Evolutionary conservation across 2,329 filamentous ascomycete species (phyloP), one percentile per base, ranked within the genome.

Genomic region (Juglanconis sp.): DNA sequence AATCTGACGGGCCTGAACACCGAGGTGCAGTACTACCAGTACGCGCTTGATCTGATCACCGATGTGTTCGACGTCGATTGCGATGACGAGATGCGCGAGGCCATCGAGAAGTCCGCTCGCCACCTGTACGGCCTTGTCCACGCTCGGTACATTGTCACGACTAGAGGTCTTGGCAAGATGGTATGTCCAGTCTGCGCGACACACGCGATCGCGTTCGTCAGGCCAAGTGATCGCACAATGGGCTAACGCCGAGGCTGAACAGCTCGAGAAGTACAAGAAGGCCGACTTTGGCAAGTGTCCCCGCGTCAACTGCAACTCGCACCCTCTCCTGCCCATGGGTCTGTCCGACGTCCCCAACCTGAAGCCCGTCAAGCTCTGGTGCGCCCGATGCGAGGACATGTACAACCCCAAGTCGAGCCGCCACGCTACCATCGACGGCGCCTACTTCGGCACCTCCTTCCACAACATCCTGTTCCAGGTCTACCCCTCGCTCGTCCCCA

Each of bases 391-490:
- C 81, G 95, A 99, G 81, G 95, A 99, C 74, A 89, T 96, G 62
- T 99, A 99, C 83, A 98, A 98, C 77, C 95, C 95, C 49, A 99
- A 99, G 76, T 98, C 95, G 3, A 94, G 92, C 24, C 91, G 95
- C 34, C 95, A 99, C 76, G 92, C 93, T 54, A 85, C 90, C 61
- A 97, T 99, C 70, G 95, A 99, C 73, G 95, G 95, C 65, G 95
- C 95, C 65, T 99, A 98, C 82, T 99, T 99, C 68, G 95, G 95
- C 68, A 93, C 94, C 52, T 96, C 91, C 3, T 99, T 99, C 81
- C 94, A 97, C 82, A 97, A 97, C 78, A 97, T 99, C 76, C 87
- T 99, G 64, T 98, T 99, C 81, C 95, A 99, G 75, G 95, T 99
- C 58, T 98, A 98, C 73, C 94, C 95, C 5, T 87, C 90, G 31